Base-by-base conservation (phyloP, 768 basidiomycete species). In the Tulasnella sp. region DNA sequence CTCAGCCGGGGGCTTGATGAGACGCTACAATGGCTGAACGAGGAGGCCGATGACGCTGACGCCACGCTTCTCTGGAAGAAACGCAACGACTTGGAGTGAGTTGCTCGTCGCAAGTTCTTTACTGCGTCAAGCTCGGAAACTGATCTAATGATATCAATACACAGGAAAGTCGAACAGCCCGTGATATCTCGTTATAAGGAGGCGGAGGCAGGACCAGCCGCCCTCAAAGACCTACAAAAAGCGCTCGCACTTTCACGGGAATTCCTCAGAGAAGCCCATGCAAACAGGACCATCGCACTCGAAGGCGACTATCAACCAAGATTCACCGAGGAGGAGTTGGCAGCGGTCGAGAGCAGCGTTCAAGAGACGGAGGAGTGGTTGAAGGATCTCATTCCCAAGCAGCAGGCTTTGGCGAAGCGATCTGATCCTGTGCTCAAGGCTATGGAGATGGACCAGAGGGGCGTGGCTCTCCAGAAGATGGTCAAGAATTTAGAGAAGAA, bases 121-220 rank as follows among this genome's bases (percentile, higher is more conserved):
- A 55, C 13, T 3, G 2, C 41, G 17, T 19, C 15, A 13, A 15
- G 29, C 29, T 19, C 34, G 41, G 23, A 44, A 38, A 38, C 15
- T 38, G 34, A 38, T 38, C 55, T 4, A 42, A 4, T 21, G 50
- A 15, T 43, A 41, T 58, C 34, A 2, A 1, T 17, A 15, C 53
- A 34, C 65, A 93, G 90, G 73, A 72, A 75, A 21, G 72, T 91
- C 60, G 95, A 97, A 67, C 76, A 77, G 38, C 89, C 91, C 3
- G 82, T 96, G 63, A 78, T 90, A 50, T 80, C 85, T 69, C 88
- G 96, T 11, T 91, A 93, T 74, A 80, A 83, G 69, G 96, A 99
- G 72, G 86, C 88, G 48, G 82, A 87, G 64, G 83, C 83, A 27
- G 92, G 96, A 72, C 87, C 88, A 2, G 79, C 82, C 63, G 83